Evolutionary conservation across 495 filamentous ascomycete species (phyloP), one percentile per base, ranked within the genome.

Genomic region (Podospora bellae-mahoneyi): DNA sequence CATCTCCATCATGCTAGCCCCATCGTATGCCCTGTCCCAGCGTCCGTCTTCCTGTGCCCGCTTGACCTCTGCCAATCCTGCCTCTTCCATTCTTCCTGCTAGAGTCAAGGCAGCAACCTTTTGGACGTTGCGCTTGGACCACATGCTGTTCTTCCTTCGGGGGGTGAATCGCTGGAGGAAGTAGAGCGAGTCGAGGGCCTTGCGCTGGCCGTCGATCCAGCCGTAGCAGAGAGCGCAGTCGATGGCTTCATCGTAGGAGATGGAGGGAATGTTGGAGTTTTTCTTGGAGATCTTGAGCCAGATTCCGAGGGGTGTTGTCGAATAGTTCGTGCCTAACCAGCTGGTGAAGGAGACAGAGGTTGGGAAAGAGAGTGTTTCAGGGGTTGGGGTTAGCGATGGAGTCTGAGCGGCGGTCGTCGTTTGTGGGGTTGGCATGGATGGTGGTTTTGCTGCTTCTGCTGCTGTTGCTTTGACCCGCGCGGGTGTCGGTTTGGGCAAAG

Each of bases 201-300:
- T 80, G 23, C 76, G 72, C 61, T 85, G 85, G 4, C 85, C 85
- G 72, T 88, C 85, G 63, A 88, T 88, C 86, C 86, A 88, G 6
- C 86, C 85, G 68, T 83, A 84, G 69, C 86, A 88, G 3, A 88
- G 75, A 6, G 85, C 84, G 28, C 77, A 72, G 76, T 87, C 83
- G 34, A 87, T 79, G 9, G 86, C 86, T 69, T 86, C 80, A 15
- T 79, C 77, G 32, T 84, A 79, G n/a, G 79, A 80, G 18, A 87
- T 75, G 0, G 84, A 85, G 0, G 77, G 68, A 27, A 78, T 75
- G 3, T 72, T 72, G 10, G 81, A 79, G 26, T 72, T 65, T 65
- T 86, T 87, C 68, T 86, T 87, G 71, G 82, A 80, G 60, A 87
- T 77, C 68, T 84, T 83, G 18, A 88, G 77, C 78, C 85, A 84